Base-by-base conservation (phyloP, 345 rosid genomes). In the Sisymbrium irio region DNA sequence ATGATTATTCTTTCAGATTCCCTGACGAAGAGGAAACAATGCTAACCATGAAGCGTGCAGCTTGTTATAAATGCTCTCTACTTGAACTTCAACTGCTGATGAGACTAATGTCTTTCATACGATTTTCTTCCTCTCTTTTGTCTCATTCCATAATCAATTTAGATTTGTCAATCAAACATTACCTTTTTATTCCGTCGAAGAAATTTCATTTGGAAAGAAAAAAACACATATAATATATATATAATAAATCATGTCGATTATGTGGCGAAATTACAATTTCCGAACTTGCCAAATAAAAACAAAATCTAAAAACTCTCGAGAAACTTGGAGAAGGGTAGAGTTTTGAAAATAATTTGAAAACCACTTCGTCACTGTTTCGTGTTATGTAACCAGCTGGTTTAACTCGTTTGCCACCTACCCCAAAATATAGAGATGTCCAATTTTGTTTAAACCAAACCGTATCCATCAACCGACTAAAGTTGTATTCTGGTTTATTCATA, bases 11-110 rank as follows among this genome's bases (percentile, higher is more conserved):
- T 3, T 53, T 36, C 65, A 62, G 54, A 69, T 76, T 44, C 71
- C 79, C 79, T 76, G 37, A 19, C 0, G 36, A 62, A 76, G 57
- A 76, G 79, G 79, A 62, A n/a, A 76, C 65, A 55, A 76, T 69
- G 18, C 71, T 54, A 69, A 25, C 79, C 79, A 69, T 69, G 79
- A 69, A 75, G 74, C 69, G 7, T 58, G 64, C 69, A 75, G 63
- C 25, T 35, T 76, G 70, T 69, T 25, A 61, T 76, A 33, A 76
- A 76, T 76, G 65, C 73, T 41, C 68, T 67, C 68, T 67, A 40
- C 62, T 75, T 59, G 67, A 58, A 49, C 73, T 67, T n/a, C 22
- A 71, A 49, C 30, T 57, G 44, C 41, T 67, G 45, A 41, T 53
- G 70, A 62, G 65, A 61, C 74, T 67, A 0, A 15, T 61, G 64